Conservation (phyloP, 2,329 filamentous ascomycete species). For the Metarhizium sp. region DNA sequence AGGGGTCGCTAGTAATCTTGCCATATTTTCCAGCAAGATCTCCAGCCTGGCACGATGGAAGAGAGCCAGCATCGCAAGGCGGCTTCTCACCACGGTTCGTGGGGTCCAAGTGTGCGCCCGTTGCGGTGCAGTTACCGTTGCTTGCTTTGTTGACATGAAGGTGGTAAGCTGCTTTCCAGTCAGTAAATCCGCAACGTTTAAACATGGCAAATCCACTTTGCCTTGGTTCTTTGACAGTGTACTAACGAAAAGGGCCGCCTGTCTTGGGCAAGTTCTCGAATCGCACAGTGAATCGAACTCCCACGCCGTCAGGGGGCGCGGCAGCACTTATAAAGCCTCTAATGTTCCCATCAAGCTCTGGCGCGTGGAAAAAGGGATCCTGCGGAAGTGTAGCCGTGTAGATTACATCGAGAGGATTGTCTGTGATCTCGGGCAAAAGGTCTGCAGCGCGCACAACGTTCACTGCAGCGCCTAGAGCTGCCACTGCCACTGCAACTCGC, state of each 20-base stretch:
- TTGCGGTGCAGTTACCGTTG: slow-evolving; percentile 61
- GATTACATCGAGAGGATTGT: slow-evolving; percentile 43
- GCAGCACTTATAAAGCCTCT: slow-evolving; percentile 42
- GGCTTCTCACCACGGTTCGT: slow-evolving; percentile 53
- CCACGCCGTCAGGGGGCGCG: slow-evolving; percentile 38
- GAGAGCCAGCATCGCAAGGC: slow-evolving; percentile 46
- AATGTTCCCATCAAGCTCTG: slow-evolving; percentile 30
- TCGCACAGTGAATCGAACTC: slow-evolving; percentile 44
- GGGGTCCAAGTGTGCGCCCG: slow-evolving; percentile 62
- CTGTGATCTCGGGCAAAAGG: slow-evolving; percentile 39
- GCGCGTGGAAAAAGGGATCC: slow-evolving; percentile 40
- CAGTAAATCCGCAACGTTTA: background rate
- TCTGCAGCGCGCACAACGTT: slow-evolving; percentile 12
- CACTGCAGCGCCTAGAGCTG: background rate
- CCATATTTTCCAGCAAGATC: slow-evolving; percentile 70
- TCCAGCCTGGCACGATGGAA: slow-evolving; percentile 63
- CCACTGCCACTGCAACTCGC: background rate
- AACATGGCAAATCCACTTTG: background rate
- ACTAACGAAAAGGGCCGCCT: slow-evolving; percentile 53
- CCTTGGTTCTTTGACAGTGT: background rate
- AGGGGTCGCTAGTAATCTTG: slow-evolving; percentile 43
- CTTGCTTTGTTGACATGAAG: slow-evolving; percentile 54
- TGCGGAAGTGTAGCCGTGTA: slow-evolving; percentile 50
- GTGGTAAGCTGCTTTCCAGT: slow-evolving; percentile 51
- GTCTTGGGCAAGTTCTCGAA: slow-evolving; percentile 50